phyloP scores from a whole-genome alignment of 768 basidiomycete species.

The Podaxis sp. region DNA sequence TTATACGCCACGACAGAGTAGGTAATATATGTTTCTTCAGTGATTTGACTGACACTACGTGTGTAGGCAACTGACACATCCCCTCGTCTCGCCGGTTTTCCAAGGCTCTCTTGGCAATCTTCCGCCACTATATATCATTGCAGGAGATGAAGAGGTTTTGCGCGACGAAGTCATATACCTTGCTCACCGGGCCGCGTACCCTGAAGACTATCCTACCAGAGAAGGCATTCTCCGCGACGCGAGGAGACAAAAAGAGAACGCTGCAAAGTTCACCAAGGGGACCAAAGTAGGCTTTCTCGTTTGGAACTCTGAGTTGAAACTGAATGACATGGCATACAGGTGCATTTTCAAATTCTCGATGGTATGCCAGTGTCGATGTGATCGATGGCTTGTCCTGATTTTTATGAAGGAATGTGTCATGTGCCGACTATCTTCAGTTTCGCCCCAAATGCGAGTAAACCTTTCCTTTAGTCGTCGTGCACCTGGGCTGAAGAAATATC shows the following conservation, averaged over 20 bases:
- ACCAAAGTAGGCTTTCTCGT: conserved; percentile 39
- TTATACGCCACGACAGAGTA: conserved; percentile 75
- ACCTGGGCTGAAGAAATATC: neutral
- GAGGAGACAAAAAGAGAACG: conserved; percentile 50
- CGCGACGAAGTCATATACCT: conserved; percentile 77
- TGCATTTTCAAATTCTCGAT: conserved; percentile 76
- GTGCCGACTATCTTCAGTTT: conserved; percentile 74
- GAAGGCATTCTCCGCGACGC: conserved; percentile 46
- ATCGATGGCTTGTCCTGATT: conserved; percentile 8
- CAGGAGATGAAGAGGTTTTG: conserved; percentile 72
- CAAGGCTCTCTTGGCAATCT: conserved; percentile 74
- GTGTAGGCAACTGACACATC: conserved; percentile 57
- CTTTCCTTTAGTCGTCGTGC: too few species aligned
- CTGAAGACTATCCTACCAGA: conserved; percentile 59
- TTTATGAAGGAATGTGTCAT: conserved; percentile 62
- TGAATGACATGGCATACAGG: conserved; percentile 30
- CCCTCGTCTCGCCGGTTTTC: conserved; percentile 70
- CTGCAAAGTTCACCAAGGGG: conserved; percentile 45
- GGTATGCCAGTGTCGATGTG: conserved; percentile 32
- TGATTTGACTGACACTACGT: neutral
- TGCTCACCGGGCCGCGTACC: conserved; percentile 80
- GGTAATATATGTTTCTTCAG: conserved; percentile 20
- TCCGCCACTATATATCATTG: conserved; percentile 71
- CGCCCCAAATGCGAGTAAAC: conserved; percentile 47
- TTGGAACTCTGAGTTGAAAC: neutral